These are phyloP conservation scores for Botrytis aclada DNA, from an alignment of 2,329 filamentous ascomycete species.

Conservation along the genomic window DNA sequence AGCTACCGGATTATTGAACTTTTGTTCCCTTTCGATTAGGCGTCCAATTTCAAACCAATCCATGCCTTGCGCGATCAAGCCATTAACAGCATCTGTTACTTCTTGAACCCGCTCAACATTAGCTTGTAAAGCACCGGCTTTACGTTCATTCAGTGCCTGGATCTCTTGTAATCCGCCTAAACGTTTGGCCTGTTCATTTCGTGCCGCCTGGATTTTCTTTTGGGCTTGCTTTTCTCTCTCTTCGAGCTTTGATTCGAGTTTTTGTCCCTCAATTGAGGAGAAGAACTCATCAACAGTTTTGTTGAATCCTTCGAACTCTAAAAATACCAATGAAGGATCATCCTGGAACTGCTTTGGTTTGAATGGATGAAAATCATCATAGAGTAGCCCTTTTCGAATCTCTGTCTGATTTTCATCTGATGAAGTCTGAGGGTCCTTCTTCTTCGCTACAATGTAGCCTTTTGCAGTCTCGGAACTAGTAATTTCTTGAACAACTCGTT, in stretches of 20 bases:
- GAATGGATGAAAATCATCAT: constrained; percentile 96
- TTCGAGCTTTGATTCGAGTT: constrained; percentile 75
- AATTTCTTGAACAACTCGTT: constrained; percentile 65
- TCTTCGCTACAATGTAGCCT: constrained; percentile 85
- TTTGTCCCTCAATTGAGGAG: constrained; percentile 92
- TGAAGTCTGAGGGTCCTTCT: constrained; percentile 40
- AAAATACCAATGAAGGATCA: constrained; percentile 61
- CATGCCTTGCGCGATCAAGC: constrained; percentile 89
- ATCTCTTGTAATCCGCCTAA: constrained; percentile 79
- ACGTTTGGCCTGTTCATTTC: constrained; percentile 77
- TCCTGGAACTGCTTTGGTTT: constrained; percentile 74
- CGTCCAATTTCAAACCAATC: constrained; percentile 93
- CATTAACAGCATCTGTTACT: constrained; percentile 87
- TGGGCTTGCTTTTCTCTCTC: constrained; percentile 81
- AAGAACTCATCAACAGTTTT: constrained; percentile 95
- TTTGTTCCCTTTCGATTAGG: constrained; percentile 84
- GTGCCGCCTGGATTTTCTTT: constrained; percentile 80
- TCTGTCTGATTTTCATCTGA: constrained; percentile 38
- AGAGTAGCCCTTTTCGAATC: constrained; percentile 55
- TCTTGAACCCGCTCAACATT: constrained; percentile 91
- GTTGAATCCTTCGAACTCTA: constrained; percentile 84
- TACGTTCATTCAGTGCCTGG: constrained; percentile 79
- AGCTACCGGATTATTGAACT: constrained; percentile 77
- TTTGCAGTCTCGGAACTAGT: constrained; percentile 62
- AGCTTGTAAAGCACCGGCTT: constrained; percentile 85